Evolutionary conservation across 805 yeast species (phyloP).

Genomic region (Ogataea siamensis): DNA sequence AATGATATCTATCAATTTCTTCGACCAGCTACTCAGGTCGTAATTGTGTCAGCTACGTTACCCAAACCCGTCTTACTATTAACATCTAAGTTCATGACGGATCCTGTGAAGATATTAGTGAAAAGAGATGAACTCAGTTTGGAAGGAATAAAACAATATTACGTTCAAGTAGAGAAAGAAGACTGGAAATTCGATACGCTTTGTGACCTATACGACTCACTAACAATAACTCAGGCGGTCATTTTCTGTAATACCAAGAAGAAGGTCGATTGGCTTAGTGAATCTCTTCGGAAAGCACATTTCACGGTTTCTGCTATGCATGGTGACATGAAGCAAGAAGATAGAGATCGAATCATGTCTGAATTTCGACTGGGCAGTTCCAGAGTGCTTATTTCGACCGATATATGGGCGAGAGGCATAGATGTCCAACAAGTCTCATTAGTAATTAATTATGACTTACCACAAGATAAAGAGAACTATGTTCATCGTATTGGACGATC

Average conservation of each 20-base stretch:
- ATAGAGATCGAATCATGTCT: conserved; percentile 91
- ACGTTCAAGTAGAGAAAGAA: conserved; percentile 87
- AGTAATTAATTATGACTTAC: conserved; percentile 92
- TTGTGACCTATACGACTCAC: conserved; percentile 91
- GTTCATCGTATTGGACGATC: conserved; percentile 98
- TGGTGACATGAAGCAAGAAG: conserved; percentile 92
- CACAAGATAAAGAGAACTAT: conserved; percentile 87
- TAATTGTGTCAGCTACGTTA: conserved; percentile 91
- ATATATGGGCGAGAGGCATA: conserved; percentile 96
- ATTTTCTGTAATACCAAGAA: conserved; percentile 95
- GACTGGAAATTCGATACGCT: conserved; percentile 93
- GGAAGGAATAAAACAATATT: conserved; percentile 94
- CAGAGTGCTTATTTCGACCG: conserved; percentile 89
- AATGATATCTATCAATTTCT: conserved; percentile 87
- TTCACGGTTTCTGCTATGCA: conserved; percentile 95
- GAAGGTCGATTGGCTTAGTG: conserved; percentile 87
- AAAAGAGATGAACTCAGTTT: conserved; percentile 93
- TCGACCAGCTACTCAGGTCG: conserved; percentile 90
- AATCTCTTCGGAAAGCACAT: conserved; percentile 68
- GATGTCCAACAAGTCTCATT: conserved; percentile 97
- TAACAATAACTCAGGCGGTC: conserved; percentile 95
- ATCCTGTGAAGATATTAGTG: conserved; percentile 91
- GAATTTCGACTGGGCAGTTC: conserved; percentile 95
- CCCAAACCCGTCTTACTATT: conserved; percentile 89
- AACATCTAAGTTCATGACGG: conserved; percentile 89